These are phyloP conservation scores for Scutellospora calospora DNA, from an alignment of 371 early-diverging fungal species.

Conservation along the genomic window DNA sequence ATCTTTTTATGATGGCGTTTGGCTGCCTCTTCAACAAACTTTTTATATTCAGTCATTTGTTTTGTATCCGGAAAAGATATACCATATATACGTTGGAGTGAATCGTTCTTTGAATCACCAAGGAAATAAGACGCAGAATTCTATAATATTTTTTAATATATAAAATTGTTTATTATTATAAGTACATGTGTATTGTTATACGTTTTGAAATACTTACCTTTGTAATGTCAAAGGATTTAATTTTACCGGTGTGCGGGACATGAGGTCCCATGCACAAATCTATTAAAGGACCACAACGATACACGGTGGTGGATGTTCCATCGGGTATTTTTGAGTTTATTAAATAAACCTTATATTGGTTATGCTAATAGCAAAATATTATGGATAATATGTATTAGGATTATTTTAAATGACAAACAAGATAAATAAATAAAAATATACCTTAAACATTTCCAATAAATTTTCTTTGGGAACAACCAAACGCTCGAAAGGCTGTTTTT, in stretches of 20 bases:
- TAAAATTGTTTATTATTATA: not conserved
- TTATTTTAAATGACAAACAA: not conserved
- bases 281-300: slow-evolving; percentile 97
- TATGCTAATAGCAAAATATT: slow-evolving; percentile 64
- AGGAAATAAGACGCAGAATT: slow-evolving; percentile 99
- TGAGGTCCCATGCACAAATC: slow-evolving; percentile 99
- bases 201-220: slow-evolving; percentile 61
- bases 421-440: slow-evolving; percentile 47
- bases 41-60: slow-evolving; percentile 94
- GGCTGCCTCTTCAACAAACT: slow-evolving; percentile 90
- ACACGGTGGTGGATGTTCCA: slow-evolving; percentile 95
- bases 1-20: slow-evolving; percentile 98
- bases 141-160: slow-evolving; percentile 50
- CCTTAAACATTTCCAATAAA: slow-evolving; percentile 97
- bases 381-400: not conserved
- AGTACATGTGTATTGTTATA: not conserved
- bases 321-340: slow-evolving; percentile 96
- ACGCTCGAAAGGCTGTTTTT: slow-evolving; percentile 97
- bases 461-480: slow-evolving; percentile 90
- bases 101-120: slow-evolving; percentile 97
- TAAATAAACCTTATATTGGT: slow-evolving; percentile 95
- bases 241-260: slow-evolving; percentile 93
- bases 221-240: slow-evolving; percentile 94
- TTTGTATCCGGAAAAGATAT: slow-evolving; percentile 99
- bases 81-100: slow-evolving; percentile 98